phyloP scores from a whole-genome alignment of 805 yeast species.

The Cephaloascus fragrans region DNA sequence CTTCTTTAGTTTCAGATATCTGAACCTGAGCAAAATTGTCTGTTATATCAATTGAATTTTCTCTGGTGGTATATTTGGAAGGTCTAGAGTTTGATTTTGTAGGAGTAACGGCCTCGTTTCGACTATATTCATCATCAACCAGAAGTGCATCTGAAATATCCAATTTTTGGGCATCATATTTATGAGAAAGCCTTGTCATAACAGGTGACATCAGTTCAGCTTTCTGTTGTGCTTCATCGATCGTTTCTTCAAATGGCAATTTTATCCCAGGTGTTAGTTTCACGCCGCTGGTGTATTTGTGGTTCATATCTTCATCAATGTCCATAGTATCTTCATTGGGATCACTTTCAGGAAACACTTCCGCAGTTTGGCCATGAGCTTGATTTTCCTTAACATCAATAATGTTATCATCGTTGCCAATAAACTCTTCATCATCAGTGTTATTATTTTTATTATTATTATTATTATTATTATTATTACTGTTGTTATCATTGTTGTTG shows the following conservation, averaged over 20 bases:
- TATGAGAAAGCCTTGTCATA: neutral
- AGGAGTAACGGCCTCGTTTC: neutral
- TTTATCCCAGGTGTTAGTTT: neutral
- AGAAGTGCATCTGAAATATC: neutral
- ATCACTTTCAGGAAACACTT: neutral
- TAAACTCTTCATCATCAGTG: neutral
- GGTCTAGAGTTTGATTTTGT: neutral
- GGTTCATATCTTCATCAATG: neutral
- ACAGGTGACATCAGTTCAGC: neutral
- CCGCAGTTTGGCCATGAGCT: neutral
- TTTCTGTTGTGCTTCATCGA: neutral
- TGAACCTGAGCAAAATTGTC: slow-evolving; percentile 22
- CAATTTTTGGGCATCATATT: neutral
- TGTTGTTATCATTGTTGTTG: slow-evolving; percentile 2
- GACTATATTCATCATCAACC: too few relatives aligned
- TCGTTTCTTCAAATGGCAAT: neutral
- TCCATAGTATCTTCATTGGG: neutral
- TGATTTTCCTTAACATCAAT: too few relatives aligned
- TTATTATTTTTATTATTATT: slow-evolving; percentile 7
- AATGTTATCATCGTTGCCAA: too few relatives aligned
- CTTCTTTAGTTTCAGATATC: slow-evolving; percentile 3
- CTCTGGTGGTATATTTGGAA: slow-evolving; percentile 4
- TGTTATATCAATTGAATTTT: slow-evolving; percentile 11
- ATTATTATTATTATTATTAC: slow-evolving; percentile 8
- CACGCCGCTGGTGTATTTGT: too few relatives aligned